Conservation (phyloP, 169 alveolate species). For the Cryptosporidium xiaoi region DNA sequence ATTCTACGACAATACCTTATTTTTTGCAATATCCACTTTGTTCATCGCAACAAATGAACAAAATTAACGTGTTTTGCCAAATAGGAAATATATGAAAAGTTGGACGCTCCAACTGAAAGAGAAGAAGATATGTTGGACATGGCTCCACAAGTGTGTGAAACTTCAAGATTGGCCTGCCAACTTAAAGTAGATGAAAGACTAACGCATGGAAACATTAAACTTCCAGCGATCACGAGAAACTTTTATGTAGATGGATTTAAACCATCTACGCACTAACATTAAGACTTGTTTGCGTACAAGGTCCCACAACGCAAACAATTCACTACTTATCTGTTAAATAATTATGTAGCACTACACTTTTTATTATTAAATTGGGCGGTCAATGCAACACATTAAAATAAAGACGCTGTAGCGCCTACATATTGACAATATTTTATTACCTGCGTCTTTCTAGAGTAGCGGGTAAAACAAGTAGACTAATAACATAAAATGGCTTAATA, state of each 20-base stretch:
- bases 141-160: conserved; percentile 95
- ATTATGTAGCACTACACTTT: no score
- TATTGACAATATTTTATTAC: no score
- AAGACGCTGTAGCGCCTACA: no score
- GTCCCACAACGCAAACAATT: no score
- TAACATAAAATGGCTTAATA: no score
- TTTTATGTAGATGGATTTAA: conserved; percentile 95
- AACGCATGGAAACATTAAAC: conserved; percentile 85
- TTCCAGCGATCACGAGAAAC: conserved; percentile 93
- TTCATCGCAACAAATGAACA: background rate
- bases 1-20: no score
- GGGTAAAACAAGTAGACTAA: no score
- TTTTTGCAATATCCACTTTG: no score
- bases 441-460: no score
- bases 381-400: no score
- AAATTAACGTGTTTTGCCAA: background rate
- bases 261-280: conserved; percentile 91
- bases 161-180: conserved; percentile 96
- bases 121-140: conserved; percentile 95
- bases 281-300: background rate
- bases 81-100: conserved; percentile 85
- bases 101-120: conserved; percentile 89
- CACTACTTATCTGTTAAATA: no score
- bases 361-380: no score
- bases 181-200: conserved; percentile 84